Evolutionary conservation across 2,329 filamentous ascomycete genomes (phyloP).

Genomic region (Aspergillus quadrilineatus): DNA sequence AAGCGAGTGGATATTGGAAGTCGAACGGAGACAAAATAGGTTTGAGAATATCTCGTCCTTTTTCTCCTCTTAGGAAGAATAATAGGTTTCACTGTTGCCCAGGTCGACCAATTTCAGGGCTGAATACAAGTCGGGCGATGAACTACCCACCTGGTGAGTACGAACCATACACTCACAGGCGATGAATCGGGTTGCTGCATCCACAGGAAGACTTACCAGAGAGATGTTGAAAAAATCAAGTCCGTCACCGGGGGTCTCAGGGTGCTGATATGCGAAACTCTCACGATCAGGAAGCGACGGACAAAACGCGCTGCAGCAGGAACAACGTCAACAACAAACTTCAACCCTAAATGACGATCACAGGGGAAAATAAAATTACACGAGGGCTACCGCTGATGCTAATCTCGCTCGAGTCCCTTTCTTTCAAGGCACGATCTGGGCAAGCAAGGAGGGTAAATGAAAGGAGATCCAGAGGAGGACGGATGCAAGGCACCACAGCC

Average conservation of each 20-base stretch:
- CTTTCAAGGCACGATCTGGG: constrained; percentile 28
- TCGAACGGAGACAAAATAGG: constrained; percentile 23
- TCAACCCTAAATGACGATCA: constrained; percentile 17
- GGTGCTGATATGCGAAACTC: constrained; percentile 32
- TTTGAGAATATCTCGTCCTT: constrained; percentile 22
- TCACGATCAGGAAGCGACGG: constrained; percentile 22
- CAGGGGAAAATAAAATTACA: constrained; percentile 28
- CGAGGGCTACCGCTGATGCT: constrained; percentile 20
- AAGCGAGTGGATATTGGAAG: constrained; percentile 14
- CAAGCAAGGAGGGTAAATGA: constrained; percentile 34
- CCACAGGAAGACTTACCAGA: constrained; percentile 32
- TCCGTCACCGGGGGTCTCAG: constrained; percentile 23
- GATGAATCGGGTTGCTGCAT: constrained; percentile 32
- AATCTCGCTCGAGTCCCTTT: constrained; percentile 29
- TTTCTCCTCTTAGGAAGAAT: constrained; percentile 14
- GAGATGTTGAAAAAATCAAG: constrained; percentile 19
- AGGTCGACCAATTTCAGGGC: constrained; percentile 26
- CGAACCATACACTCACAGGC: constrained; percentile 26
- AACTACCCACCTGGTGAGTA: constrained; percentile 43
- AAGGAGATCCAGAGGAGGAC: constrained; percentile 27
- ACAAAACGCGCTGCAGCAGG: constrained; percentile 22
- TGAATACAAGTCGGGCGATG: constrained; percentile 29
- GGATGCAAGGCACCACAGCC: constrained; percentile 37
- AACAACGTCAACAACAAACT: constrained; percentile 38
- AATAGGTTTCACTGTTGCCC: constrained; percentile 7